Conservation (phyloP, 148 eudicot genomes). For the Amaranthus hypochondriacus region DNA sequence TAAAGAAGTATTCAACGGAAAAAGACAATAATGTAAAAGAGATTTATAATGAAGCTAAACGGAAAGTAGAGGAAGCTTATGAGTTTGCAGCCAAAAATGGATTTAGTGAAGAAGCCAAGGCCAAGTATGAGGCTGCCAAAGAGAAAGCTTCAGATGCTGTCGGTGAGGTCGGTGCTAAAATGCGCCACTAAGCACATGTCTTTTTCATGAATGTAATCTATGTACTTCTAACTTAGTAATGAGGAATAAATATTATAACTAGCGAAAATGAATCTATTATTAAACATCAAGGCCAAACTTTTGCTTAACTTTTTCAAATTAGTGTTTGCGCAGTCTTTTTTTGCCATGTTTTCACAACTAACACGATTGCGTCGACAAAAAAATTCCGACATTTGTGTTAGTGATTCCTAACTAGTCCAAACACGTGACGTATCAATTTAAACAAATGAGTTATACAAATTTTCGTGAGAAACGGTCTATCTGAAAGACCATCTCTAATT, state of each 20-base stretch:
- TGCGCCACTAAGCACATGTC: neutral
- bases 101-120: slow-evolving; percentile 24
- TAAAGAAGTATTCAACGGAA: slow-evolving; percentile 8
- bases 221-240: too few species aligned
- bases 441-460: too few species aligned
- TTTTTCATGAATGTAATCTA: neutral
- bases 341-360: too few species aligned
- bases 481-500: too few species aligned
- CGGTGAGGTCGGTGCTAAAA: slow-evolving; percentile 24
- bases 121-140: slow-evolving; percentile 45
- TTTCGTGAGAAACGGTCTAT: too few species aligned
- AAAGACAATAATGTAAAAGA: neutral
- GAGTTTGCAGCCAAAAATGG: slow-evolving; percentile 18
- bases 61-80: slow-evolving; percentile 21
- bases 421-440: too few species aligned
- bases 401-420: too few species aligned
- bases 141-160: slow-evolving; percentile 49
- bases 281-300: neutral
- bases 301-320: neutral
- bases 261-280: too few species aligned
- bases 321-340: too few species aligned
- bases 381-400: too few species aligned
- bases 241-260: too few species aligned
- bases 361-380: too few species aligned
- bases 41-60: neutral